Evolutionary conservation across 169 alveolate genomes (phyloP).

Genomic region (Cryptosporidium andersoni): DNA sequence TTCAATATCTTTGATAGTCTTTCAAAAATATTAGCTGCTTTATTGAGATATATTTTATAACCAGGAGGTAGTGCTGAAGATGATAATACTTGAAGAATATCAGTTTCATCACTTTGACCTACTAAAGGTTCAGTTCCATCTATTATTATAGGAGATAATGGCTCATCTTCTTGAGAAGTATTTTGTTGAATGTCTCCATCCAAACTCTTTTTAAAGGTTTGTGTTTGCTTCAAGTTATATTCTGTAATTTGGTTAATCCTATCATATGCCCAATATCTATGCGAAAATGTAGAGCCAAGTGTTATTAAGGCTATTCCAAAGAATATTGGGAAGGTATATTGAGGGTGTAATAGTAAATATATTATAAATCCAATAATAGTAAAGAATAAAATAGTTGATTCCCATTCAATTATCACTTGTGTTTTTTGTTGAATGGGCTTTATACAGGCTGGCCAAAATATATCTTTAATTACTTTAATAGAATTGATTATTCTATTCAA

Average conservation of each 20-base stretch:
- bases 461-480: constrained; percentile 13
- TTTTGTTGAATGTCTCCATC: not conserved
- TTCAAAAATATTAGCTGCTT: constrained; percentile 2
- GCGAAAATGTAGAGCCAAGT: no score
- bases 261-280: not conserved
- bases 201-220: no score
- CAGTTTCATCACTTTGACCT: constrained; percentile 3
- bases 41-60: constrained; percentile 1
- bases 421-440: not conserved
- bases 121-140: not conserved
- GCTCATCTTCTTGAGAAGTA: not conserved
- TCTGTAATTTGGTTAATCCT: not conserved
- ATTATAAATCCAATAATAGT: constrained; percentile 18
- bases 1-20: not conserved
- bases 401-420: constrained; percentile 23
- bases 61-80: constrained; percentile 17
- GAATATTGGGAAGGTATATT: constrained; percentile 5
- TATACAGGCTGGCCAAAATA: constrained; percentile 21
- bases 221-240: no score
- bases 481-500: constrained; percentile 24
- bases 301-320: not conserved
- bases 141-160: not conserved
- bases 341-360: constrained; percentile 38
- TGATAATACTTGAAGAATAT: constrained; percentile 19
- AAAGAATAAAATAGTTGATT: constrained; percentile 18